Percentiles rank a stretch among this genome's conserved stretches.
Evolutionary conservation across 2,329 filamentous ascomycete species (phyloP).

Genomic region (Venturia aucupariae): DNA sequence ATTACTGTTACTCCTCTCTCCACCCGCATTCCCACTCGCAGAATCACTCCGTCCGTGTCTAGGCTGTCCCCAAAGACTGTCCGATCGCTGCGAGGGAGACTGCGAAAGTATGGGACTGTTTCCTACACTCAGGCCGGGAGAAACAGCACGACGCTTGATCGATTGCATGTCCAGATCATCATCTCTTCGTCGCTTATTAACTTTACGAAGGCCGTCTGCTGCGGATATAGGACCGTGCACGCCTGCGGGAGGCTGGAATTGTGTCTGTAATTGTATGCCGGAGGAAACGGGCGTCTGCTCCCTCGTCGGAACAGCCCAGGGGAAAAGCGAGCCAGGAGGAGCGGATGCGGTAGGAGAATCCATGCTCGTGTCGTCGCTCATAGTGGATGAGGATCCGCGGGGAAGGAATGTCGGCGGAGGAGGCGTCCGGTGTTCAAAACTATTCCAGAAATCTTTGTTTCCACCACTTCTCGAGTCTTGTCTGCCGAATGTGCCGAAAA

Average conservation of each 20-base stretch:
- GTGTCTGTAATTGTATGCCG: slow-evolving; percentile 4
- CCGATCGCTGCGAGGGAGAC: slow-evolving; percentile 67
- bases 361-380: slow-evolving; percentile 63
- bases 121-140: slow-evolving; percentile 81
- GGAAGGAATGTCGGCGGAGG: slow-evolving; percentile 47
- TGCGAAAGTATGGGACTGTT: slow-evolving; percentile 78
- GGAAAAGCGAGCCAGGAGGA: slow-evolving; percentile 17
- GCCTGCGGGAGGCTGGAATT: slow-evolving; percentile 18
- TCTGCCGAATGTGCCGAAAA: slow-evolving; percentile 63
- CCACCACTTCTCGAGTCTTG: slow-evolving; percentile 59
- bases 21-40: slow-evolving; percentile 28
- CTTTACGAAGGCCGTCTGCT: slow-evolving; percentile 33
- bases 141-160: slow-evolving; percentile 87
- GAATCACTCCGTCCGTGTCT: slow-evolving; percentile 47
- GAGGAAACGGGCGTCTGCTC: background rate
- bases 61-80: slow-evolving; percentile 61
- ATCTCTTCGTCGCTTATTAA: slow-evolving; percentile 68
- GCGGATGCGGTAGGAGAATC: slow-evolving; percentile 47
- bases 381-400: slow-evolving; percentile 39
- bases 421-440: slow-evolving; percentile 56
- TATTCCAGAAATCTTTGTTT: slow-evolving; percentile 68
- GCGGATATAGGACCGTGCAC: slow-evolving; percentile 24
- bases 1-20: slow-evolving; percentile 41
- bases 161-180: slow-evolving; percentile 82
- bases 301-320: slow-evolving; percentile 9